Percentiles rank a stretch among this genome's conserved stretches.
These are phyloP conservation scores for Pulveroboletus sp. DNA, from an alignment of 768 basidiomycete species.

Conservation along the genomic window DNA sequence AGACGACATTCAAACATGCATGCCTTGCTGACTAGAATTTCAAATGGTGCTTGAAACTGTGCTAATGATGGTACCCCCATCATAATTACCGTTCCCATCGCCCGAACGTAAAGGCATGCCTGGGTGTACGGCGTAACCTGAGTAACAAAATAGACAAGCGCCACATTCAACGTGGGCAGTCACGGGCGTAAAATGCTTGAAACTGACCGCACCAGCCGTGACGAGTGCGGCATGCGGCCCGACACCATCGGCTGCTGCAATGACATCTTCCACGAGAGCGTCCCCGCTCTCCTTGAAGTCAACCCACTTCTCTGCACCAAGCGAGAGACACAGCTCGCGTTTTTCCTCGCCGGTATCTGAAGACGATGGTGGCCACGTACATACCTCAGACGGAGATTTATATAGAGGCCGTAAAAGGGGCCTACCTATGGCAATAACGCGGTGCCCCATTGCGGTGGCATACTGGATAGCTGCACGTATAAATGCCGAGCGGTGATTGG, in stretches of 20 bases:
- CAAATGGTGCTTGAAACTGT: constrained; percentile 29
- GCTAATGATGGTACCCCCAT: constrained; percentile 39
- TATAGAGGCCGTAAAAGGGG: not conserved
- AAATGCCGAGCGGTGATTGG: not conserved
- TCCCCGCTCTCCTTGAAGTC: constrained; percentile 45
- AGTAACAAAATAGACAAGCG: not conserved
- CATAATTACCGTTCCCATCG: constrained; percentile 38
- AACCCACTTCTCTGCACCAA: constrained; percentile 43
- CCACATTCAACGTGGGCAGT: not conserved
- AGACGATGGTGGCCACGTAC: no score
- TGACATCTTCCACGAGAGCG: constrained; percentile 36
- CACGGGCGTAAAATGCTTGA: not conserved
- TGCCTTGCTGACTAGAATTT: constrained; percentile 29
- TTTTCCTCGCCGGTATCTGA: constrained; percentile 44
- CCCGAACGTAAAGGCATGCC: constrained; percentile 43
- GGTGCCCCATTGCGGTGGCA: constrained; percentile 40
- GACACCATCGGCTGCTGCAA: constrained; percentile 37
- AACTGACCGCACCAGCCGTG: constrained; percentile 18
- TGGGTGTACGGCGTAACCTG: not conserved
- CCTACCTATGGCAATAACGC: constrained; percentile 43
- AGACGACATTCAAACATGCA: not conserved
- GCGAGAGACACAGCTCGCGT: constrained; percentile 31
- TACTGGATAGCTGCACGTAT: constrained; percentile 41
- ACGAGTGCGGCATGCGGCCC: constrained; percentile 42
- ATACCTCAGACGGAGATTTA: not conserved